These are phyloP conservation scores for Blastobotrys robertii DNA, from an alignment of 805 yeast genomes.

Conservation along the genomic window DNA sequence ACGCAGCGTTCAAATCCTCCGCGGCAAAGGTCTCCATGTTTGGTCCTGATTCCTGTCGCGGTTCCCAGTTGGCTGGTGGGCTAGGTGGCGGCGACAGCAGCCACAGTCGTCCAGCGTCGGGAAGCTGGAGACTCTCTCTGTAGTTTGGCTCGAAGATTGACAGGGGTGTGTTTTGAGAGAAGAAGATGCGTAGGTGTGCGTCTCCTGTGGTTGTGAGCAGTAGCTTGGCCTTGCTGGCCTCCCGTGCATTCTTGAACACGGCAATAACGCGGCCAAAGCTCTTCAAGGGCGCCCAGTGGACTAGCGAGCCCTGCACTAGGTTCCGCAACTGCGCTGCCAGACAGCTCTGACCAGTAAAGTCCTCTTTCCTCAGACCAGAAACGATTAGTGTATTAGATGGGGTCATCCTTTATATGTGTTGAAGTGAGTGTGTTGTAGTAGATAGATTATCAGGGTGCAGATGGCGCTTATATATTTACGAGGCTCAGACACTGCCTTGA, in stretches of 20 bases:
- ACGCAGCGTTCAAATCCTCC: neutral
- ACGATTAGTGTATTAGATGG: constrained; percentile 1
- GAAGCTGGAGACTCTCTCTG: constrained; percentile 13
- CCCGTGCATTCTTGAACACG: constrained; percentile 13
- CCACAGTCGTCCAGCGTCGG: constrained; percentile 20
- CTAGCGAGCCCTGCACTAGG: constrained; percentile 1
- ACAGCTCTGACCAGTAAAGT: neutral
- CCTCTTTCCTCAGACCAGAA: neutral
- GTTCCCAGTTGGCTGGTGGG: constrained; percentile 22
- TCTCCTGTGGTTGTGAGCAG: constrained; percentile 3
- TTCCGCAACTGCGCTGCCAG: neutral
- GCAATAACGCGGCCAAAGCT: constrained; percentile 17
- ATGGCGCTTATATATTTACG: too few species aligned
- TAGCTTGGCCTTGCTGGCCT: constrained; percentile 9
- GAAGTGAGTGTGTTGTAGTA: too few species aligned
- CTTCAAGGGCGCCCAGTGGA: constrained; percentile 20
- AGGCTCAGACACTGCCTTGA: too few species aligned
- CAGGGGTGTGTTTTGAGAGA: constrained; percentile 4
- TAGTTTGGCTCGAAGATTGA: neutral
- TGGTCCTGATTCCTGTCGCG: constrained; percentile 17
- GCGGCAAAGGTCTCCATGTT: constrained; percentile 12
- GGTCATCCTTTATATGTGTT: neutral
- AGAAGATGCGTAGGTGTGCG: constrained; percentile 1
- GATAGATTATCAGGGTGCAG: too few species aligned
- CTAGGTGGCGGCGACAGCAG: constrained; percentile 22